Evolutionary conservation across 768 basidiomycete genomes (phyloP).

Genomic region (Termitomyces sp.): DNA sequence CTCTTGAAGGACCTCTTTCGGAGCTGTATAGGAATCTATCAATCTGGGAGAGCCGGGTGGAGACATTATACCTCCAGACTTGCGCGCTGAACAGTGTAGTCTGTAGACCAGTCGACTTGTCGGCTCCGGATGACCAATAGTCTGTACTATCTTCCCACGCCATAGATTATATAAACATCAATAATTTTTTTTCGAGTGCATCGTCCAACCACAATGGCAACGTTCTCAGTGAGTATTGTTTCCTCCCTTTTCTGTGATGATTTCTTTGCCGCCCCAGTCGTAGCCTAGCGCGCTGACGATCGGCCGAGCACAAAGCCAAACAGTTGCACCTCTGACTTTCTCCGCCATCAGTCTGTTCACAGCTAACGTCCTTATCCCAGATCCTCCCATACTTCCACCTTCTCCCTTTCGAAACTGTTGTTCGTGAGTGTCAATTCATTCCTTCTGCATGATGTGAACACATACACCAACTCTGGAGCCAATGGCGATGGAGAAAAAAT

Average conservation of each 20-base stretch:
- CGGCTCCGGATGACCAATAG: conserved; percentile 24
- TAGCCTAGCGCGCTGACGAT: conserved; percentile 60
- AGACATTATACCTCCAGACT: conserved; percentile 44
- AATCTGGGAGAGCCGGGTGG: conserved; percentile 62
- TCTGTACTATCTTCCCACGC: conserved; percentile 27
- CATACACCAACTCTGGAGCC: conserved; percentile 41
- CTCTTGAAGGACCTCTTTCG: conserved; percentile 91
- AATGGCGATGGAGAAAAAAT: conserved; percentile 38
- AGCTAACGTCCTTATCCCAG: neutral
- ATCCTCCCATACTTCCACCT: neutral
- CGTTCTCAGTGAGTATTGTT: conserved; percentile 22
- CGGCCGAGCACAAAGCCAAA: conserved; percentile 68
- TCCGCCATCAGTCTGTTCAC: conserved; percentile 3
- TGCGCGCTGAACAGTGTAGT: conserved; percentile 5
- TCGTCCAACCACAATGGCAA: neutral
- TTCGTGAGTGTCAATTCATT: conserved; percentile 13
- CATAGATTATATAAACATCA: conserved; percentile 3
- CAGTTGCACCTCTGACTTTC: conserved; percentile 54
- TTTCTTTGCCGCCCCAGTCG: conserved; percentile 75
- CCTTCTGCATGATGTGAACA: conserved; percentile 36
- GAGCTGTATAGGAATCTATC: conserved; percentile 87
- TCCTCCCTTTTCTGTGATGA: conserved; percentile 38
- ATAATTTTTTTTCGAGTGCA: conserved; percentile 6
- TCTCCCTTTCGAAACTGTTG: neutral
- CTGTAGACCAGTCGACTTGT: neutral